These are phyloP conservation scores for Flaveria bidentis DNA, from an alignment of 129 eudicot genomes.

Conservation along the genomic window DNA sequence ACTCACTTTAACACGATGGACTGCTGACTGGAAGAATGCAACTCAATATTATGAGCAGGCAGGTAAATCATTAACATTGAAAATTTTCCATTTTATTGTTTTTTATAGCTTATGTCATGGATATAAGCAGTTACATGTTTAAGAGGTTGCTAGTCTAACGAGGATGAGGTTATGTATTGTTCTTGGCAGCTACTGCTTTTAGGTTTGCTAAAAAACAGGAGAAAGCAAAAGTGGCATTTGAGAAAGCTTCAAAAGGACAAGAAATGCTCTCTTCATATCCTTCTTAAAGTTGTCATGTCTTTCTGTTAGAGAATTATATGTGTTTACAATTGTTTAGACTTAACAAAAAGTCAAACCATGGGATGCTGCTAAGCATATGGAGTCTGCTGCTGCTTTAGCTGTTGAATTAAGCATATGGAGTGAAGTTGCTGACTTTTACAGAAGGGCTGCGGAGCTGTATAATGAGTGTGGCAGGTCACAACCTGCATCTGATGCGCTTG, in stretches of 20 bases:
- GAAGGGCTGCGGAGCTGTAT: conserved; percentile 80
- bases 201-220: conserved; percentile 73
- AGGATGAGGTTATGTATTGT: conserved; percentile 17
- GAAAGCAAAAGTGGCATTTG: conserved; percentile 88
- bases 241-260: conserved; percentile 97
- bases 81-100: conserved; percentile 1
- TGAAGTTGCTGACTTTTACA: conserved; percentile 87
- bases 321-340: conserved; percentile 35
- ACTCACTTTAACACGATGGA: conserved; percentile 91
- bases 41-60: conserved; percentile 89
- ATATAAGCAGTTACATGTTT: conserved; percentile 11
- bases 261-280: conserved; percentile 97
- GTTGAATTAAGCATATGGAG: conserved; percentile 75
- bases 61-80: conserved; percentile 48
- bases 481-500: conserved; percentile 97
- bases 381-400: conserved; percentile 87
- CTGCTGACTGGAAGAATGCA: conserved; percentile 92
- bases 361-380: conserved; percentile 99
- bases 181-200: conserved; percentile 58
- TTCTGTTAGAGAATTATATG: conserved; percentile 15
- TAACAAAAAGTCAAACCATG: conserved; percentile 69
- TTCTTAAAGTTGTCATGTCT: conserved; percentile 15
- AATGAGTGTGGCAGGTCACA: conserved; percentile 88
- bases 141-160: conserved; percentile 17
- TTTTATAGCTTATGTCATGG: conserved; percentile 5